Percentiles rank a stretch among this genome's conserved stretches.
Conservation (phyloP, 768 basidiomycete genomes). For the Leucocoprinus leucothites region DNA sequence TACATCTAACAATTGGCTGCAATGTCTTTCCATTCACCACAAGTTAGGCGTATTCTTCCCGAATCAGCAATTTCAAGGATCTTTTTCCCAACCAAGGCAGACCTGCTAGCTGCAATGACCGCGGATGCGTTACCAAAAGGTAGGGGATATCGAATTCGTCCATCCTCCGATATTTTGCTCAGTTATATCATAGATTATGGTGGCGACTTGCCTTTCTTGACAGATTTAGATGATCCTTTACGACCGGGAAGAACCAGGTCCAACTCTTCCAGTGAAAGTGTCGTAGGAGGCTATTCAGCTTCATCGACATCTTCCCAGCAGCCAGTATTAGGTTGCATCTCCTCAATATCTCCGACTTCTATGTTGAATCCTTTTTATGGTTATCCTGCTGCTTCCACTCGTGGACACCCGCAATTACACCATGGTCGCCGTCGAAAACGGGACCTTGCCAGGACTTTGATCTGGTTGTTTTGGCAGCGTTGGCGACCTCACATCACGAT, state of each 20-base stretch:
- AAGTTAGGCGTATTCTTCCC: constrained; percentile 59
- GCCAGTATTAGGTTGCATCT: constrained; percentile 19
- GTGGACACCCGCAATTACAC: constrained; percentile 39
- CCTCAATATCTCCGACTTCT: constrained; percentile 53
- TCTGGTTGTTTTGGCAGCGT: constrained; percentile 60
- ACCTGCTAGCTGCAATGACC: constrained; percentile 55
- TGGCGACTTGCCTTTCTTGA: constrained; percentile 52
- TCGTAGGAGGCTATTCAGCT: constrained; percentile 13
- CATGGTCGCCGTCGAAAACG: constrained; percentile 67
- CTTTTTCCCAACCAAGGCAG: constrained; percentile 58
- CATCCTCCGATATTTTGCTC: constrained; percentile 18
- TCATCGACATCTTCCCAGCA: constrained; percentile 13
- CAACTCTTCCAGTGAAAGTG: constrained; percentile 2
- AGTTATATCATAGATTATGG: constrained; percentile 56
- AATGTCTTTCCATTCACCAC: constrained; percentile 8
- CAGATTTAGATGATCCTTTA: constrained; percentile 49
- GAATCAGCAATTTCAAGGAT: constrained; percentile 55
- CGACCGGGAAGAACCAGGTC: constrained; percentile 22
- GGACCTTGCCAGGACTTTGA: constrained; percentile 62
- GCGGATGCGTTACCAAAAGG: constrained; percentile 56
- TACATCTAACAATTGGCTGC: constrained; percentile 26
- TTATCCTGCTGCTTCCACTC: constrained; percentile 47
- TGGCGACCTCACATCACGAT: constrained; percentile 49
- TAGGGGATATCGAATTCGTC: constrained; percentile 24
- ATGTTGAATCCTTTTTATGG: constrained; percentile 72